These are phyloP conservation scores for Kodamaea neixiangensis DNA, from an alignment of 805 yeast species.

Conservation along the genomic window DNA sequence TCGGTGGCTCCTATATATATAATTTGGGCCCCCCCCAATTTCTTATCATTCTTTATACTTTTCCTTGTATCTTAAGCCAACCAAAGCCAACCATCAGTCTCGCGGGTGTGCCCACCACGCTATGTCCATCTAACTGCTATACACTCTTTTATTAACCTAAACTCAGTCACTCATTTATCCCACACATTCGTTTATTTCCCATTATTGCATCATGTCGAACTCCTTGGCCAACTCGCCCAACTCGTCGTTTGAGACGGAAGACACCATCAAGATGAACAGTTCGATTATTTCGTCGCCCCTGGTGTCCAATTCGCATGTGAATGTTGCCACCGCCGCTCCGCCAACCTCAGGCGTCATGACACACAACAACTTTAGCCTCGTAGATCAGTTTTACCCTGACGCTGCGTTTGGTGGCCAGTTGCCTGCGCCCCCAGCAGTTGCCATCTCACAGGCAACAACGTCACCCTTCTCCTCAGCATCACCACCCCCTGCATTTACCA, in stretches of 20 bases:
- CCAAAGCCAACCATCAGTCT: background rate
- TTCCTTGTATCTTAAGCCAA: slow-evolving; percentile 10
- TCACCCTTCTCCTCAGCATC: slow-evolving; percentile 11
- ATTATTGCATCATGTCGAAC: slow-evolving; percentile 12
- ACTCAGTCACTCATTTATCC: background rate
- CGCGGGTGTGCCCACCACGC: background rate
- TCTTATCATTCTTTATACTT: slow-evolving; percentile 8
- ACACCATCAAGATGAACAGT: slow-evolving; percentile 21
- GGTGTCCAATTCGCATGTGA: background rate
- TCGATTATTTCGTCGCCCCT: slow-evolving; percentile 16
- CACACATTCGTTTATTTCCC: background rate
- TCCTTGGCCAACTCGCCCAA: slow-evolving; percentile 20
- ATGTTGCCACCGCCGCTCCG: background rate
- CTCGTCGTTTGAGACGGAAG: slow-evolving; percentile 23
- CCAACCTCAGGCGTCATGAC: slow-evolving; percentile 1
- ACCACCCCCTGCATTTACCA: slow-evolving; percentile 9
- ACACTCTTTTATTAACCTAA: slow-evolving; percentile 4
- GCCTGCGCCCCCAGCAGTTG: slow-evolving; percentile 26
- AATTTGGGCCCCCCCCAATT: slow-evolving; percentile 2
- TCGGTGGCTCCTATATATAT: slow-evolving; percentile 4
- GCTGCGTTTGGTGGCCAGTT: slow-evolving; percentile 13
- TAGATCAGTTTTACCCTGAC: slow-evolving; percentile 16
- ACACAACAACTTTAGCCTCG: slow-evolving; percentile 7
- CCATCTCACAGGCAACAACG: slow-evolving; percentile 7
- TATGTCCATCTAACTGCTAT: slow-evolving; percentile 5